Evolutionary conservation across 2,329 filamentous ascomycete species (phyloP), one percentile per base, ranked within the genome.

Genomic region (Amesomyces nigricolor): DNA sequence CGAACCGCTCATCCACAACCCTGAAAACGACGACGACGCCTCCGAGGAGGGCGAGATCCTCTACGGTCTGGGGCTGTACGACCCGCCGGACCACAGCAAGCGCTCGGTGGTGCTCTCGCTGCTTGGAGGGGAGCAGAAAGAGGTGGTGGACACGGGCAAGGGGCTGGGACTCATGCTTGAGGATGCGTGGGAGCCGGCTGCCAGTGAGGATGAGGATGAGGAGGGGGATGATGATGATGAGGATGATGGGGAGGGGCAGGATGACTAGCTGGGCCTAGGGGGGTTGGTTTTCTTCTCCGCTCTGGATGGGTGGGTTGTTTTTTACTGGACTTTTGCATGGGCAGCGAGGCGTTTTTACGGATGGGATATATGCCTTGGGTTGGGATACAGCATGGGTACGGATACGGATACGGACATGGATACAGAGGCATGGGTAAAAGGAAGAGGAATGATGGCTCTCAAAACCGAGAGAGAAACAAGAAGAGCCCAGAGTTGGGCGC

Each of bases 11-110:
- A 55, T 55, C 35, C 39, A 46, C 32, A 68, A 77, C 10, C 78
- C 83, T 47, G 78, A 80, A 55, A 76, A 79, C 32, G 76, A 81
- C 39, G 66, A 72, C 10, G 75, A 80, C 47, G 81, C 82, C 29
- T 67, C 76, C 14, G 49, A 47, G 26, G 74, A 79, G 13, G 86
- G 83, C 38, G 87, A 91, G 64, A 86, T 90, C 57, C 77, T 92
- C 1, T 78, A 91, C n/a, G 88, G 88, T 17, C 86, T 94, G 80
- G 89, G 89, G 0, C 78, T 94, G 0, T 94, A 94, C 68, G 88
- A 90, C 64, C 74, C 81, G 4, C 87, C 87, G 0, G 85, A 85
- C 53, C 79, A 81, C 64, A 70, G 42, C 7, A 71, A 73, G 17
- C 68, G 76, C 48, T 76, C 76, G 5, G 79, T 78, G 26, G 75